Evolutionary conservation across 139 green algal species (phyloP), one percentile per base, ranked within the genome.

Genomic region (Micromonas pusilla): DNA sequence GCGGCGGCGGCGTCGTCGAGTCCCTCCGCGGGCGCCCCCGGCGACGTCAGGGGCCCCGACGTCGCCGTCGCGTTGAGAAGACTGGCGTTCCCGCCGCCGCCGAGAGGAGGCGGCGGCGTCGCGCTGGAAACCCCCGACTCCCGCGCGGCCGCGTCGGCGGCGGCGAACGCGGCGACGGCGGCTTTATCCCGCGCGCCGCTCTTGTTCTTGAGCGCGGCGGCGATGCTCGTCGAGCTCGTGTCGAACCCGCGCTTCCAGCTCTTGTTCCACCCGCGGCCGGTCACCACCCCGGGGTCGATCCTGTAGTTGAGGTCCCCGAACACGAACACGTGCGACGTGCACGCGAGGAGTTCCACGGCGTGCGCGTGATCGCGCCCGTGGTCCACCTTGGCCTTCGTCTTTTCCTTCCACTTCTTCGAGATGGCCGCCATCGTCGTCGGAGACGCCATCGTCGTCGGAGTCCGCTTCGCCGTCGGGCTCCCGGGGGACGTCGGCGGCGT

Each of bases 291-390:
- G 20, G 68, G 68, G 38, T 75, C 68, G 68, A 75, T 62, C n/a
- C 68, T 23, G 30, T 63, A 75, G 68, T 75, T 75, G 34, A 75
- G 30, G 37, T 75, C 68, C 19, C 68, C 68, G 34, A 75, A 62
- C 2, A 75, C 52, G 36, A 75, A 75, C 37, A 32, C 30, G 38
- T 75, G 68, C 37, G 37, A 38, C 1, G 68, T 62, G 23, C 34
- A 75, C 19, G 52, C 37, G 21, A 75, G 53, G 25, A 75, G 53
- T 1, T 75, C 68, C 23, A 32, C 20, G 16, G 37, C 63, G 2
- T 20, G 63, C 28, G n/a, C n/a, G n/a, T n/a, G n/a, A n/a, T n/a
- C n/a, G n/a, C n/a, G n/a, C n/a, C n/a, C 23, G 54, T 25, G 26
- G 26, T 65, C 54, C 26, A 23, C 54, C 26, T 65, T 25, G 54